Conservation (phyloP, 1,284 basidiomycete genomes). For the Cystobasidium pallidum region DNA sequence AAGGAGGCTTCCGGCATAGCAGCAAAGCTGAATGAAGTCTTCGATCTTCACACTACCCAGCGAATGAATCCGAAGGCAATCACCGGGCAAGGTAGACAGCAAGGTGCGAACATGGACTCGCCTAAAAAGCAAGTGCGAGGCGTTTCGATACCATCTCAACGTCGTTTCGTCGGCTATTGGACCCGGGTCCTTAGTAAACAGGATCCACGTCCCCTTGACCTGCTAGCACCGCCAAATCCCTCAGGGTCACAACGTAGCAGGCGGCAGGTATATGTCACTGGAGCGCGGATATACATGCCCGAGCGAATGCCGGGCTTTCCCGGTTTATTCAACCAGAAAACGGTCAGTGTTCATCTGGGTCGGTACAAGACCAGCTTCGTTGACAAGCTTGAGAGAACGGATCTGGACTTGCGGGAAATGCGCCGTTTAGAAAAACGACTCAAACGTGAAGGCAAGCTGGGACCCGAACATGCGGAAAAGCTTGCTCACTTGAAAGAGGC, state of each 20-base stretch:
- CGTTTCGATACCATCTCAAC: conserved; percentile 49
- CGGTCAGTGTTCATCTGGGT: conserved; percentile 31
- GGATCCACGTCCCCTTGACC: conserved; percentile 45
- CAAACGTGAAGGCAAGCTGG: conserved; percentile 2
- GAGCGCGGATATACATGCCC: conserved; percentile 34
- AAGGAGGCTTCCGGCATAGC: conserved; percentile 35
- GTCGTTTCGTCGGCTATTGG: conserved; percentile 49
- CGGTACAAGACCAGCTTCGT: conserved; percentile 41
- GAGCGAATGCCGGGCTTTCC: conserved; percentile 42
- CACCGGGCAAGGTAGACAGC: background rate
- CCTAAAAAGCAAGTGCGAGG: conserved; percentile 43
- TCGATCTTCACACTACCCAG: conserved; percentile 49
- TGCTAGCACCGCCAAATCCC: conserved; percentile 42
- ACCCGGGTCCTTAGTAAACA: conserved; percentile 40
- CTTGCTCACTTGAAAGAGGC: background rate
- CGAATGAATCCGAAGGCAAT: conserved; percentile 47
- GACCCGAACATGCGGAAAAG: background rate
- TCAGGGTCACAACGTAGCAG: conserved; percentile 18
- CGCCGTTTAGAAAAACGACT: conserved; percentile 28
- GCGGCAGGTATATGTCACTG: conserved; percentile 25
- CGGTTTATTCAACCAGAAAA: conserved; percentile 20
- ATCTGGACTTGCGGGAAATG: conserved; percentile 34
- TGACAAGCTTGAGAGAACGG: conserved; percentile 32
- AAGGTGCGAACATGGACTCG: background rate
- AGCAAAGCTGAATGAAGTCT: conserved; percentile 45